Conservation (phyloP, 192 early-diverging fungal species). For the Haplosporangium gracile region DNA sequence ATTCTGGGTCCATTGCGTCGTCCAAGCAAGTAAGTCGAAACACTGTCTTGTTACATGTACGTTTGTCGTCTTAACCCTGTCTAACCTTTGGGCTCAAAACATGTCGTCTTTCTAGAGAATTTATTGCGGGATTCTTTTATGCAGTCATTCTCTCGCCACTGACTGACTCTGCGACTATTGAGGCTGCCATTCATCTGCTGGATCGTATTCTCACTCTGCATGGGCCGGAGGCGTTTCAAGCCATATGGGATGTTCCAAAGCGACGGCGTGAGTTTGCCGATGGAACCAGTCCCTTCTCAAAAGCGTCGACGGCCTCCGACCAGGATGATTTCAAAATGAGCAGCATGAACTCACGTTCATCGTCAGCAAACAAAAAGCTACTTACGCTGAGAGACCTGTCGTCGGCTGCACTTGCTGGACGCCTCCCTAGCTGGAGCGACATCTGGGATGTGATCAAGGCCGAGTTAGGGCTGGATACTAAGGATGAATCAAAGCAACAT, state of each 20-base stretch:
- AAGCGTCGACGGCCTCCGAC: constrained; percentile 9
- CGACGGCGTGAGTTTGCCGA: constrained; percentile 43
- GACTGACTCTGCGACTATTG: constrained; percentile 41
- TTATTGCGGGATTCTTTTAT: constrained; percentile 44
- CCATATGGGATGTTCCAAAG: constrained; percentile 44
- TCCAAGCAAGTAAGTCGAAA: constrained; percentile 33
- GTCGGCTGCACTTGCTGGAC: constrained; percentile 5
- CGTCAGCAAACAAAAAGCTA: background rate
- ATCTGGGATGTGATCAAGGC: constrained; percentile 46
- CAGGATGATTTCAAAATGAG: background rate
- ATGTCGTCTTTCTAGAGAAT: constrained; percentile 22
- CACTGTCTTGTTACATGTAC: background rate
- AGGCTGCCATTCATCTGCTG: constrained; percentile 41
- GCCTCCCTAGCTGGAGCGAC: constrained; percentile 44
- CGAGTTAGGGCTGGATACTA: constrained; percentile 37
- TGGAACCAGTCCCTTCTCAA: constrained; percentile 29
- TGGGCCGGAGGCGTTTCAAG: constrained; percentile 37
- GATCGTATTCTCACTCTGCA: constrained; percentile 43
- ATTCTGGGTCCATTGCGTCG: constrained; percentile 39
- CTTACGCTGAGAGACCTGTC: background rate
- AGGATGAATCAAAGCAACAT: constrained; percentile 38
- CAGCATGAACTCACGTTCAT: constrained; percentile 17
- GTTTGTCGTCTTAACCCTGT: background rate
- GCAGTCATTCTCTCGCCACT: constrained; percentile 42
- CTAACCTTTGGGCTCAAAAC: background rate